Evolutionary conservation across 2,329 filamentous ascomycete species (phyloP), one percentile per base, ranked within the genome.

Genomic region (Rhynchosporium graminicola): DNA sequence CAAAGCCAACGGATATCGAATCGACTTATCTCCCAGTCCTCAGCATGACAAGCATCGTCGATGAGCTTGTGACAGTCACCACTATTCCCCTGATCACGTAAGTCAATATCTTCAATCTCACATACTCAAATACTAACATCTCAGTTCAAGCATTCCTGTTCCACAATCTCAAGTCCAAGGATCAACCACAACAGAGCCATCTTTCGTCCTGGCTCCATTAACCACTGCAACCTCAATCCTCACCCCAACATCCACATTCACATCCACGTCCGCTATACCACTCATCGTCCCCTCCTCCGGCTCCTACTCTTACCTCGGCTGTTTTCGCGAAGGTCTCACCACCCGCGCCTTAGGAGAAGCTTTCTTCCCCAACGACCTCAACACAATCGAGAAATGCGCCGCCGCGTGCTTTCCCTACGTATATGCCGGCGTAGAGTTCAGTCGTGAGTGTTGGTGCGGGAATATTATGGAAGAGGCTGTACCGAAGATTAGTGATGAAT

Each of bases 351-450:
- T 73, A 38, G 55, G 57, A n/a, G 56, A 59, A 8, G 60, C 64
- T 5, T 63, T 59, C 13, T 60, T 57, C 57, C 61, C 65, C 33
- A 52, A 65, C 31, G 63, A 69, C 46, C 20, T 43, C 6, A 73
- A 74, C 69, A 71, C 71, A 3, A 62, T 74, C 45, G 68, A 74
- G 47, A 67, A 61, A 31, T 76, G 74, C 57, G 60, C 50, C 0
- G 7, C 60, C 7, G 47, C 42, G 26, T 69, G 67, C 33, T 50
- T 56, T 9, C 60, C 51, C 4, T 69, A 59, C 57, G 59, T 59
- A 36, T 66, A 65, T 36, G 63, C 63, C 4, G 67, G 67, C 29
- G 56, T 59, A n/a, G 60, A 69, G 28, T 69, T 65, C 56, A 56
- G 61, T n/a, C 42, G 62, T 31, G 65, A 69, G 55, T 68, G 66